Base-by-base conservation (phyloP, 2,329 filamentous ascomycete species). In the Alternaria brassicicola region DNA sequence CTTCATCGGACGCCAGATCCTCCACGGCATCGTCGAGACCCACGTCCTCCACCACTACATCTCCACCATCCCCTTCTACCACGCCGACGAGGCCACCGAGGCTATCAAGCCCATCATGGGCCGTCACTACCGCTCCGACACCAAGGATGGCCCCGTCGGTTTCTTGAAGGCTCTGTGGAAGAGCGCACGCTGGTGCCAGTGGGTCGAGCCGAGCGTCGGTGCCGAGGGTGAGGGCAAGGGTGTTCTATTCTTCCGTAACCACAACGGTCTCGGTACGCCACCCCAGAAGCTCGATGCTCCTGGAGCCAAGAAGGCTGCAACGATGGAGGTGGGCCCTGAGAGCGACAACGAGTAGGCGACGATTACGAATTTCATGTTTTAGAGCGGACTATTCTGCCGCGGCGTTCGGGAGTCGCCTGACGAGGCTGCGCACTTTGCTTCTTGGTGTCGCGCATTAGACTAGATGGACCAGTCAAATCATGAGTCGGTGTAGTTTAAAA, bases 41-140 rank as follows among this genome's bases (percentile, higher is more conserved):
- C 94, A 98, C 81, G 94, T 98, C 59, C 90, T 97, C 61, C 94
- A 98, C 85, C 94, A 98, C 86, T 98, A 97, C 80, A 88, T 98
- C 78, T 94, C 90, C 81, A 92, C 88, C 74, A 98, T 98, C 68
- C 94, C 94, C 63, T 97, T 97, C 83, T 98, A 98, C 83, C 86
- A 97, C 79, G 94, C 93, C 74, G 93, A 97, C 70, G 93, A 97
- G 82, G 93, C 94, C 57, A 90, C 88, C 70, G 93, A 97, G 70
- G 93, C 93, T 73, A 96, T 98, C 85, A 93, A 93, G 85, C 87
- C 87, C 60, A 84, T 99, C 78, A 97, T 99, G 94, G 95, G 95
- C 78, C 84, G 85, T 73, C 95, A 99, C 85, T 99, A 99, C 84
- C 92, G 93, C 65, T 83, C 90, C 51, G 90, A 99, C 70, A 88